phyloP scores from a whole-genome alignment of 2,329 filamentous ascomycete genomes.

The Biscogniauxia marginata region DNA sequence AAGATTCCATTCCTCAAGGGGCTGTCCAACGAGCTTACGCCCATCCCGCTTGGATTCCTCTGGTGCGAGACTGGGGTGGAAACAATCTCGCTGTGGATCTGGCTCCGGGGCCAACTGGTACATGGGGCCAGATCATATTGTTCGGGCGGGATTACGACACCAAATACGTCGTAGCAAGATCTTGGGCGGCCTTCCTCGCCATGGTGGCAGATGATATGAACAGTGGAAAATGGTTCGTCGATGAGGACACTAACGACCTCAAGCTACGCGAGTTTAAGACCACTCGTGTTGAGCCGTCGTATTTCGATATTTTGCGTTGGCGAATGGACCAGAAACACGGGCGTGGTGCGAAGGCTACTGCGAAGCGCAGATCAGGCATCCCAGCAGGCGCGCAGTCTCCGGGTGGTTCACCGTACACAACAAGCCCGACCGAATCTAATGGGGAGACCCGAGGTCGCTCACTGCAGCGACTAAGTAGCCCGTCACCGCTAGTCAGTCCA shows the following conservation, averaged over 20 bases:
- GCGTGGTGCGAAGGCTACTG: conserved; percentile 47
- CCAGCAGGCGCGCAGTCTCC: conserved; percentile 44
- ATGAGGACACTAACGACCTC: conserved; percentile 88
- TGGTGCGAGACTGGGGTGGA: conserved; percentile 96
- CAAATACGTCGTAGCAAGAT: conserved; percentile 93
- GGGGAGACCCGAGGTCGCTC: conserved; percentile 67
- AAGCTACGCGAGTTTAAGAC: conserved; percentile 91
- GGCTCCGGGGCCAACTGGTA: conserved; percentile 82
- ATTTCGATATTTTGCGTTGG: conserved; percentile 94
- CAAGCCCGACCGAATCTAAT: conserved; percentile 59
- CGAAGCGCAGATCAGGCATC: conserved; percentile 54
- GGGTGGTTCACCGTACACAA: conserved; percentile 60
- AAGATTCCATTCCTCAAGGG: conserved; percentile 84
- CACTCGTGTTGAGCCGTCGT: conserved; percentile 84
- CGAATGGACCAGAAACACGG: conserved; percentile 94
- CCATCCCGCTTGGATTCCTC: conserved; percentile 91
- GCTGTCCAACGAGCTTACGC: conserved; percentile 90
- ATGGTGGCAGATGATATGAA: conserved; percentile 85
- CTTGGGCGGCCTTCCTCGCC: conserved; percentile 85
- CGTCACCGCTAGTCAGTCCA: conserved; percentile 62
- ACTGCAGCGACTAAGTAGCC: conserved; percentile 65
- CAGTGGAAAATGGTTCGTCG: conserved; percentile 87
- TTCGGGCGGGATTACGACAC: conserved; percentile 98
- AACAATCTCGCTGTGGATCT: conserved; percentile 96
- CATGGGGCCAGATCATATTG: conserved; percentile 95